Evolutionary conservation across 2,329 filamentous ascomycete species (phyloP), one percentile per base, ranked within the genome.

Genomic region (Thermothelomyces thermophilus): DNA sequence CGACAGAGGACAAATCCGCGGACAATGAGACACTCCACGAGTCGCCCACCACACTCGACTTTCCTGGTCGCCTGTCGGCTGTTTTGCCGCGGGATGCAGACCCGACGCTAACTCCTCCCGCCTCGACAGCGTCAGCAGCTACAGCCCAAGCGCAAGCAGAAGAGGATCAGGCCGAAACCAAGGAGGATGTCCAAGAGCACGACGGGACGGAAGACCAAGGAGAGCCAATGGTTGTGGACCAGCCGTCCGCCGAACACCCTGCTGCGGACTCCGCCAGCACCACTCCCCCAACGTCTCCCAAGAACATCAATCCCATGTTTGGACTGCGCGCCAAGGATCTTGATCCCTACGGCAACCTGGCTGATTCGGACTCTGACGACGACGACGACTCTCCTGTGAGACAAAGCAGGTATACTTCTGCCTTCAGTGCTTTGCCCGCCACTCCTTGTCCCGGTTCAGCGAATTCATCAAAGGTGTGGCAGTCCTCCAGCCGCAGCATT

Each of bases 361-460:
- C 49, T 4, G 69, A 74, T n/a, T 75, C 73, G 0, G 78, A 82
- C 5, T 78, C 74, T 0, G 79, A 82, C 33, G 76, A 80, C 44
- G 79, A 82, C 33, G 76, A 80, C 44, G 77, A 82, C 53, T 64
- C 53, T 61, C 69, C 43, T 52, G 62, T 58, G 34, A 31, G 61
- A 48, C 60, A 64, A 48, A 52, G 61, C 49, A 52, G 56, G 33
- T 53, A 55, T 20, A 57, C 60, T 5, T 54, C 65, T 5, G 60
- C 61, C 2, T 60, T 65, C 22, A 62, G 62, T 11, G 53, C 57
- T 2, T 62, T 66, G 7, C 69, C 70, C 2, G 60, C 68, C 1
- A 77, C 75, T 0, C 75, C 76, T 2, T 71, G 66, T 9, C 66
- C 66, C 2, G 58, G 59, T 41, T 56, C 26, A 56, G 57, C 30